phyloP scores from a whole-genome alignment of 176 grass and related monocot genomes.

The Poa annua region DNA sequence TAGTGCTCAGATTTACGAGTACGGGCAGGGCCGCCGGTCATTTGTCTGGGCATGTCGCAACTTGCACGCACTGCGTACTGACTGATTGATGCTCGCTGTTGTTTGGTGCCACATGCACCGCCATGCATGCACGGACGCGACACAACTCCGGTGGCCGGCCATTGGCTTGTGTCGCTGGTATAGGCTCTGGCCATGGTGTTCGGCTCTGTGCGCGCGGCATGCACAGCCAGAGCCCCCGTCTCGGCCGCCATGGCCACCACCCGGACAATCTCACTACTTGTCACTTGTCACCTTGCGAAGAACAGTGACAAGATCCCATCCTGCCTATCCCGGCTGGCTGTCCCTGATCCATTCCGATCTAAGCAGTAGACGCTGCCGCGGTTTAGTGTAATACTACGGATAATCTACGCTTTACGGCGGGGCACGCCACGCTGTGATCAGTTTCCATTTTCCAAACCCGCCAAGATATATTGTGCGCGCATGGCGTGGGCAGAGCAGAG shows the following conservation, averaged over 20 bases:
- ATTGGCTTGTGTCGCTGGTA: neutral
- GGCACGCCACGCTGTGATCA: neutral
- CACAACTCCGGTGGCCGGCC: conserved; percentile 5
- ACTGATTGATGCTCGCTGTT: conserved; percentile 1
- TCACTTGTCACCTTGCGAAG: conserved; percentile 4
- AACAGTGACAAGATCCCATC: conserved; percentile 6
- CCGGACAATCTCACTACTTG: neutral
- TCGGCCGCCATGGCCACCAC: neutral
- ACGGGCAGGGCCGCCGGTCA: neutral
- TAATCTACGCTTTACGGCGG: neutral
- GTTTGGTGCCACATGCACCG: neutral
- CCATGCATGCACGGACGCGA: neutral
- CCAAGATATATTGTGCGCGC: no score
- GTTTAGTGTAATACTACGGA: neutral
- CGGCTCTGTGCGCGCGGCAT: neutral
- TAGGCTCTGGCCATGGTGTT: neutral
- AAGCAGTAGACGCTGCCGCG: neutral
- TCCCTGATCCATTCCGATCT: neutral
- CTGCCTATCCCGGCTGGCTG: neutral
- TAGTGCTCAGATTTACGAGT: neutral
- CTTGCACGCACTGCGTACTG: neutral
- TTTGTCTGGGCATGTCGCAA: conserved; percentile 3
- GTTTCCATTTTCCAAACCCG: no score
- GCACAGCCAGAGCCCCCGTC: neutral
- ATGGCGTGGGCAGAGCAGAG: neutral